phyloP scores from a whole-genome alignment of 2,329 filamentous ascomycete species.

The Cercospora sojina region DNA sequence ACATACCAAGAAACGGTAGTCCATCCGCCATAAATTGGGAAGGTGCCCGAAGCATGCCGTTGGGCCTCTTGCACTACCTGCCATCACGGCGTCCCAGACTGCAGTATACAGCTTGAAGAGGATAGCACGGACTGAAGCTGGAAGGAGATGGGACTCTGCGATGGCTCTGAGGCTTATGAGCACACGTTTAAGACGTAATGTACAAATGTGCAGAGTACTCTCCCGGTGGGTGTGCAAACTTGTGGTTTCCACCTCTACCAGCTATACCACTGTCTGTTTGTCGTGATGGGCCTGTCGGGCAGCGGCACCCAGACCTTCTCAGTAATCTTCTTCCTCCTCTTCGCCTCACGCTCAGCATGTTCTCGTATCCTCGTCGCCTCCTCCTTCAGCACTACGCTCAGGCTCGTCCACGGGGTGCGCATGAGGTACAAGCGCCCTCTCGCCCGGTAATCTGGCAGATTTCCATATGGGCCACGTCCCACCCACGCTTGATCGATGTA shows the following conservation, averaged over 20 bases:
- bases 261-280: constrained; percentile 81
- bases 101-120: background rate
- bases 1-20: no score
- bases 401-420: constrained; percentile 71
- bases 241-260: constrained; percentile 60
- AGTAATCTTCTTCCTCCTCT: constrained; percentile 66
- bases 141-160: background rate
- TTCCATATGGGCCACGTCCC: constrained; percentile 66
- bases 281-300: constrained; percentile 78
- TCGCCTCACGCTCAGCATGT: constrained; percentile 73
- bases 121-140: background rate
- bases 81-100: background rate
- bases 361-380: constrained; percentile 84
- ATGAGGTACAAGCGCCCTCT: constrained; percentile 69
- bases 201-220: background rate
- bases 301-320: constrained; percentile 83
- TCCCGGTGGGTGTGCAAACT: background rate
- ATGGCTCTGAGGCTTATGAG: background rate
- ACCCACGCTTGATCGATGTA: constrained; percentile 96
- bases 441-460: constrained; percentile 68
- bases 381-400: constrained; percentile 81
- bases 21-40: no score
- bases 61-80: background rate
- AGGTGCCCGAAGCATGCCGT: no score
- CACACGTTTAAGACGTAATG: background rate